Conservation (phyloP, 495 filamentous ascomycete species). For the Thozetella sp. region DNA sequence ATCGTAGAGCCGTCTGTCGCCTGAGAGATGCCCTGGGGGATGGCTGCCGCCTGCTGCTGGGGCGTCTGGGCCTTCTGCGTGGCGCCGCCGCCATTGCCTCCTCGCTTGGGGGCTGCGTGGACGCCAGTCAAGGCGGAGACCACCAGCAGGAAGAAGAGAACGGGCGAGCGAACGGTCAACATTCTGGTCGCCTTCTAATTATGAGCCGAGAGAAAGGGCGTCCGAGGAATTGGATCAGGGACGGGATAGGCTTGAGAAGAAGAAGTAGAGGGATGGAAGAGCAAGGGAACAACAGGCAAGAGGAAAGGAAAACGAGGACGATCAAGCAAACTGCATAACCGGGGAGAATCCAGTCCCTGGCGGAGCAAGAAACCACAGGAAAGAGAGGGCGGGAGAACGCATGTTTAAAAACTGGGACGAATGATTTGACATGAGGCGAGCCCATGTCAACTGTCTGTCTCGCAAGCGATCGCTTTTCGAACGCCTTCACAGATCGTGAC, state of each 20-base stretch:
- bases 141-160: constrained; percentile 17
- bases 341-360: neutral
- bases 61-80: constrained; percentile 19
- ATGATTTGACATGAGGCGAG: neutral
- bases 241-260: constrained; percentile 2
- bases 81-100: constrained; percentile 8
- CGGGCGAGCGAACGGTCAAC: constrained; percentile 28
- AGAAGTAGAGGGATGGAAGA: constrained; percentile 7
- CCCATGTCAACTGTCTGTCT: neutral
- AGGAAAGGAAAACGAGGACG: constrained; percentile 12
- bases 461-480: neutral
- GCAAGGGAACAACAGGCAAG: constrained; percentile 6
- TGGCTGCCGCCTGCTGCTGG: constrained; percentile 36
- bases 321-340: neutral
- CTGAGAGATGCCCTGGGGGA: constrained; percentile 29
- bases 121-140: constrained; percentile 13
- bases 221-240: constrained; percentile 2
- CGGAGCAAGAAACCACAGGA: neutral
- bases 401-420: neutral
- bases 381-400: neutral
- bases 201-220: constrained; percentile 8
- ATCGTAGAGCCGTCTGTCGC: constrained; percentile 51
- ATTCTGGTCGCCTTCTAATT: constrained; percentile 16
- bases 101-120: constrained; percentile 25
- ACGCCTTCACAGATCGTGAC: neutral